These are phyloP conservation scores for Tuctoria greenei DNA, from an alignment of 176 grass and related monocot species.

Conservation along the genomic window DNA sequence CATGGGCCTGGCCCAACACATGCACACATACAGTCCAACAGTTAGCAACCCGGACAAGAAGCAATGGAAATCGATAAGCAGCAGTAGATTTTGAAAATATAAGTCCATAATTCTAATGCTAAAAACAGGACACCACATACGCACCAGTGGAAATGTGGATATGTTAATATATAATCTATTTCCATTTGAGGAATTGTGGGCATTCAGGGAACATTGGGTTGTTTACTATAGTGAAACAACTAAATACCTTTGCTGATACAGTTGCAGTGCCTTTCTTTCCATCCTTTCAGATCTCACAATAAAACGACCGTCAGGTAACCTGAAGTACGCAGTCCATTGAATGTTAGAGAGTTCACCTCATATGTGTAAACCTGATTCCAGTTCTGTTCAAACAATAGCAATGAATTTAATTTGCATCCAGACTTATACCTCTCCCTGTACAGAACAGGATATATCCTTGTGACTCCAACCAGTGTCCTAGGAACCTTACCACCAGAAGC, in stretches of 20 bases:
- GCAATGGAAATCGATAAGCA: slow-evolving; percentile 1
- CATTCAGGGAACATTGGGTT: background rate
- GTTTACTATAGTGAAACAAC: slow-evolving; percentile 7
- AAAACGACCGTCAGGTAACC: slow-evolving; percentile 65
- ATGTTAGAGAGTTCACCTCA: slow-evolving; percentile 1
- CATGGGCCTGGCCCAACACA: too few species aligned
- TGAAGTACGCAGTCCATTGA: slow-evolving; percentile 44
- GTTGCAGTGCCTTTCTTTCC: slow-evolving; percentile 72
- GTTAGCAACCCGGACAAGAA: background rate
- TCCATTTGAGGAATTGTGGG: background rate
- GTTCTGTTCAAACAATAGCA: background rate
- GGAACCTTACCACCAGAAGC: slow-evolving; percentile 71
- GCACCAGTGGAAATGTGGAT: background rate
- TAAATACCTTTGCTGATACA: slow-evolving; percentile 74
- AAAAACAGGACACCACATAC: background rate
- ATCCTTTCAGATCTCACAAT: slow-evolving; percentile 88
- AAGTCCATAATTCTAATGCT: background rate
- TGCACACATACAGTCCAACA: too few species aligned
- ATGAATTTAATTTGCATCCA: slow-evolving; percentile 27
- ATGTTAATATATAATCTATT: slow-evolving; percentile 25
- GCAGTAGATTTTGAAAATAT: background rate
- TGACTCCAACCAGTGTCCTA: slow-evolving; percentile 74
- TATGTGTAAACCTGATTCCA: background rate
- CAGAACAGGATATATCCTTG: slow-evolving; percentile 80
- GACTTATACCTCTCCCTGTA: slow-evolving; percentile 80